Evolutionary conservation across 2,329 filamentous ascomycete species (phyloP).

Genomic region (Dothideomycetes sp.): DNA sequence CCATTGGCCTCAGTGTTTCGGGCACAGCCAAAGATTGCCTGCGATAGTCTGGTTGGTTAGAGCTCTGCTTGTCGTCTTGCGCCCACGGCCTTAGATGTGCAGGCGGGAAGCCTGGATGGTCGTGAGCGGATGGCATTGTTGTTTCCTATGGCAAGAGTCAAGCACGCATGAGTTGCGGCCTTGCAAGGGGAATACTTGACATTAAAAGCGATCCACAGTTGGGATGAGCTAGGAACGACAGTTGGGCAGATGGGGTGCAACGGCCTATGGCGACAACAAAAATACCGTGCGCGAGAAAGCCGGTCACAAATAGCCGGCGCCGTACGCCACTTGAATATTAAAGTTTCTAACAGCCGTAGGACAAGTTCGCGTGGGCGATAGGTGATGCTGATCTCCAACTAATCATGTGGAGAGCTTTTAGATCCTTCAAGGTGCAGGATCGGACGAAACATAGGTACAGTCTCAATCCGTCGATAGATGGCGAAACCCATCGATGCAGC

Average conservation of each 20-base stretch:
- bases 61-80: background rate
- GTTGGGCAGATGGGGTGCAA: constrained; percentile 10
- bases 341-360: constrained; percentile 11
- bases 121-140: constrained; percentile 6
- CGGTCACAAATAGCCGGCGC: constrained; percentile 9
- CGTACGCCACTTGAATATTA: constrained; percentile 10
- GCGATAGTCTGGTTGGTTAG: background rate
- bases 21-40: constrained; percentile 1
- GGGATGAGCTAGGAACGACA: constrained; percentile 5
- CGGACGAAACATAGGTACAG: constrained; percentile 1
- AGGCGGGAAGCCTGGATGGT: background rate
- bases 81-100: constrained; percentile 2
- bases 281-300: constrained; percentile 10
- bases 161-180: constrained; percentile 6
- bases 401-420: constrained; percentile 11
- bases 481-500: no score
- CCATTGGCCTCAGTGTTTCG: constrained; percentile 9
- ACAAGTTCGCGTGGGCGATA: constrained; percentile 11
- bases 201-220: no score
- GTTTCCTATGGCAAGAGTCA: background rate
- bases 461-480: constrained; percentile 6
- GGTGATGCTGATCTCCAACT: constrained; percentile 8
- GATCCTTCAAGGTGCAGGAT: constrained; percentile 13
- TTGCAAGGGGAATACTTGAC: no score
- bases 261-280: constrained; percentile 10